Evolutionary conservation across 371 early-diverging fungal species (phyloP).

Genomic region (Mortierella sp.): DNA sequence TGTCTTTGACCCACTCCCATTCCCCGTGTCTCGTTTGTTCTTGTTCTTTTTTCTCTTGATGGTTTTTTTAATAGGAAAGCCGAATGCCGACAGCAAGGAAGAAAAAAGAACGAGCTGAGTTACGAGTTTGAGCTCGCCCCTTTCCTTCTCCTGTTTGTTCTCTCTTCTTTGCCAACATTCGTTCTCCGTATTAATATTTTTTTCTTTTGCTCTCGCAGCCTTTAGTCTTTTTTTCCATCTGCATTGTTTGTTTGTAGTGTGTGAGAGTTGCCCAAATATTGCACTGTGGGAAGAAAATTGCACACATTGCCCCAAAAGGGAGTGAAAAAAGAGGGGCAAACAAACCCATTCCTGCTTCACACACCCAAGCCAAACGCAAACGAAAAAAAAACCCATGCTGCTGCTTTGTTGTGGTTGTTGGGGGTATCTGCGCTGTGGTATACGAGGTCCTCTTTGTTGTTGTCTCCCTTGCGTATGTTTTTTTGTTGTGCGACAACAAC

Average conservation of each 20-base stretch:
- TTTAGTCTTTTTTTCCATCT: background rate
- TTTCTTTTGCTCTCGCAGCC: constrained; percentile 17
- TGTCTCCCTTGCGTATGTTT: background rate
- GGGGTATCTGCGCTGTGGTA: constrained; percentile 20
- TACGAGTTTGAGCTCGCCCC: background rate
- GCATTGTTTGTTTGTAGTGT: background rate
- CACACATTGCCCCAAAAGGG: background rate
- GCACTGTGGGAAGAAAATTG: constrained; percentile 42
- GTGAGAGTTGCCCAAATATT: constrained; percentile 18
- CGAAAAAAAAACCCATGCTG: constrained; percentile 4
- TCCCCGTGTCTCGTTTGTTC: constrained; percentile 1
- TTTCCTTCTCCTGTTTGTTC: background rate
- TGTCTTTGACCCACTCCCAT: background rate
- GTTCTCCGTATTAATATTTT: background rate
- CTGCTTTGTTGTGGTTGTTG: constrained; percentile 7
- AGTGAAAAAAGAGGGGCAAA: background rate
- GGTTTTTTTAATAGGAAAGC: background rate
- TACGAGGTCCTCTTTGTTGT: background rate
- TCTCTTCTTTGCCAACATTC: background rate
- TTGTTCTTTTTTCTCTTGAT: constrained; percentile 21
- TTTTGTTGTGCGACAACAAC: constrained; percentile 9
- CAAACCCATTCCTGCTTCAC: background rate
- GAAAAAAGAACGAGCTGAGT: background rate
- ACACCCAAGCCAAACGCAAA: background rate
- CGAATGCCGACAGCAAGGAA: background rate